Base-by-base conservation (phyloP, 768 basidiomycete genomes). In the Piloderma croceum region DNA sequence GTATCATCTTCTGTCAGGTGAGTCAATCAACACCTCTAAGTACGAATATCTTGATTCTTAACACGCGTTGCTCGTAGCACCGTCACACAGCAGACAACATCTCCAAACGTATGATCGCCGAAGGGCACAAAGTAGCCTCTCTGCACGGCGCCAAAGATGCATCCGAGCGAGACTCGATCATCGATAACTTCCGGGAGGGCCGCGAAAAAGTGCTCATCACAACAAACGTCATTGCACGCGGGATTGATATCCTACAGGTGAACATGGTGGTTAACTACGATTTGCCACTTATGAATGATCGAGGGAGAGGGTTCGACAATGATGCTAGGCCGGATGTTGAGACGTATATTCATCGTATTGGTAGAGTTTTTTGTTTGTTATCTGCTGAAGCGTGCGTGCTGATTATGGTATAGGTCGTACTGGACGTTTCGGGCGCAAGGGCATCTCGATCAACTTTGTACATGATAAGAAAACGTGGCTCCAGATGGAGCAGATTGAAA, bases 181-280 rank as follows among this genome's bases (percentile, higher is more conserved):
- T 99, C 53, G 93, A 98, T 59, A 81, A 79, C 22, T 99, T 98
- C 80, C 78, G 96, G 25, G 86, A 96, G 54, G 96, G 96, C 40
- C 85, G 83, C 50, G 91, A 91, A 59, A 99, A 99, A 63, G 93
- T 93, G 36, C 68, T 99, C 49, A 99, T 99, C 59, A 98, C 96
- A 38, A 99, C 96, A 27, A 99, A 99, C 63, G 96, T 99, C 56
- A 87, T 98, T 48, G 93, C 96, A 2, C 82, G 96, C 13, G 96
- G 96, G 31, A 98, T 99, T 67, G 96, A 99, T 54, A 96, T 99
- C 55, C 73, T 91, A 41, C 94, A 97, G 68, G 96, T 99, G 53
- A 99, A 97, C 71, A 92, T 99, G 92, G 94, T 98, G n/a, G 91
- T 99, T 62, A 98, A 98, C 66, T 99, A 98, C 57, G 93, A 97